Conservation (phyloP, 768 basidiomycete species). For the Boletus sp. region DNA sequence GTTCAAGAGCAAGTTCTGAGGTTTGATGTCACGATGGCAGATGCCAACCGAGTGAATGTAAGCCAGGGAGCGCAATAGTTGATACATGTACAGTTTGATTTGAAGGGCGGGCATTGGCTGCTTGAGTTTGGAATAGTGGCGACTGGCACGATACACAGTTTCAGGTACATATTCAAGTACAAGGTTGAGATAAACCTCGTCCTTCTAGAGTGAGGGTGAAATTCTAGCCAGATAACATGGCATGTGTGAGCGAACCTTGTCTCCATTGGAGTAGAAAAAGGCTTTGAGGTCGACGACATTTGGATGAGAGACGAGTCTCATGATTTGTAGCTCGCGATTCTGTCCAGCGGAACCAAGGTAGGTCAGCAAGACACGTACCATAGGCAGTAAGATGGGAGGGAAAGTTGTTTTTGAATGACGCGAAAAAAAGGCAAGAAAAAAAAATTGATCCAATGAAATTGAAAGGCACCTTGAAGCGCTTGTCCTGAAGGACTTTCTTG, state of each 20-base stretch:
- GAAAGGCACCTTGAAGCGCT: constrained; percentile 93
- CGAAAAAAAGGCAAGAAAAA: constrained; percentile 12
- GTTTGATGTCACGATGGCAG: constrained; percentile 99
- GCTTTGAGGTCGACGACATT: constrained; percentile 97
- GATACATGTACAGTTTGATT: constrained; percentile 99
- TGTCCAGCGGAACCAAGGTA: constrained; percentile 31
- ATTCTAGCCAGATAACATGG: constrained; percentile 2
- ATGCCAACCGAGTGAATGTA: constrained; percentile 99
- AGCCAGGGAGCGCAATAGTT: constrained; percentile 94
- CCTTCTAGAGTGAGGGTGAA: constrained; percentile 63
- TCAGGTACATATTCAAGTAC: constrained; percentile 99
- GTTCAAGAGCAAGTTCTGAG: constrained; percentile 97
- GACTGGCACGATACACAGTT: constrained; percentile 97
- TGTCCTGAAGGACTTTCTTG: constrained; percentile 99
- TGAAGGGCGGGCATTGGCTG: constrained; percentile 99
- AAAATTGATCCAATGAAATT: neutral
- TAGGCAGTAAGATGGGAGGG: neutral
- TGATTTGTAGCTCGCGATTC: constrained; percentile 99
- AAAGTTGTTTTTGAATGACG: neutral
- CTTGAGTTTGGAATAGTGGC: constrained; percentile 99
- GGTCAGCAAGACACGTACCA: constrained; percentile 13
- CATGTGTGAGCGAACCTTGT: constrained; percentile 69
- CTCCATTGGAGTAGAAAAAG: constrained; percentile 99
- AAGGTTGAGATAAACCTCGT: constrained; percentile 99
- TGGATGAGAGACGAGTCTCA: constrained; percentile 94